Conservation (phyloP, 805 yeast genomes). For the Cyberlindnera suaveolens region DNA sequence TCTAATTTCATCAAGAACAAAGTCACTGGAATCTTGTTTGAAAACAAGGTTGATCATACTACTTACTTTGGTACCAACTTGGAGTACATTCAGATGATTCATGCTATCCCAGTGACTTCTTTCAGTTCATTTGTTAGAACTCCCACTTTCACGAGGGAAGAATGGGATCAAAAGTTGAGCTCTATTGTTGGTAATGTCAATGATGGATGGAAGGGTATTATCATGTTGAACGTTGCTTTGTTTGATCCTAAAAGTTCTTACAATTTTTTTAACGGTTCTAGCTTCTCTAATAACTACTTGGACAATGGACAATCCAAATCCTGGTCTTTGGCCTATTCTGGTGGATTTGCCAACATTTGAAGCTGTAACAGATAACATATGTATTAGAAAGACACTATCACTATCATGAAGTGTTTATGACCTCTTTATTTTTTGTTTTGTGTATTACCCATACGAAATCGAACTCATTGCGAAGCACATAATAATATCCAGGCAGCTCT, state of each 20-base stretch:
- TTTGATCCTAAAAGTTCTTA: constrained; percentile 62
- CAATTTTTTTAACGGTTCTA: constrained; percentile 47
- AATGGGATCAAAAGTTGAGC: constrained; percentile 50
- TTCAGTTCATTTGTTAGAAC: constrained; percentile 55
- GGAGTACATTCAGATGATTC: constrained; percentile 74
- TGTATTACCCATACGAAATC: too few relatives aligned
- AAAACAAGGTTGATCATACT: constrained; percentile 65
- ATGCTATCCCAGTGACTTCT: constrained; percentile 70
- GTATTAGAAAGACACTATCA: too few relatives aligned
- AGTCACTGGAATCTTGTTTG: constrained; percentile 70
- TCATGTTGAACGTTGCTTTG: constrained; percentile 70
- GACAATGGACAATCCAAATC: constrained; percentile 85
- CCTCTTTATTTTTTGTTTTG: too few relatives aligned
- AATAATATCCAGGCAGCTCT: neutral
- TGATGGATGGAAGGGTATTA: constrained; percentile 69
- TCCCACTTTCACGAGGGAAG: constrained; percentile 50
- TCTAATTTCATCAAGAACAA: constrained; percentile 49
- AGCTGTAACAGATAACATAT: neutral
- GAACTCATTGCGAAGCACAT: too few relatives aligned
- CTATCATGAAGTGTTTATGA: too few relatives aligned
- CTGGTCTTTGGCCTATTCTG: constrained; percentile 79
- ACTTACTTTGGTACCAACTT: constrained; percentile 71
- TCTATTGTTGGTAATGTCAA: constrained; percentile 40
- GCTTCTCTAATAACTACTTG: constrained; percentile 49
- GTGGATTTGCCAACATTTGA: constrained; percentile 25